Evolutionary conservation across 306 rosid genomes (phyloP), one percentile per base, ranked within the genome.

Genomic region (Pyrus pyrifolia): DNA sequence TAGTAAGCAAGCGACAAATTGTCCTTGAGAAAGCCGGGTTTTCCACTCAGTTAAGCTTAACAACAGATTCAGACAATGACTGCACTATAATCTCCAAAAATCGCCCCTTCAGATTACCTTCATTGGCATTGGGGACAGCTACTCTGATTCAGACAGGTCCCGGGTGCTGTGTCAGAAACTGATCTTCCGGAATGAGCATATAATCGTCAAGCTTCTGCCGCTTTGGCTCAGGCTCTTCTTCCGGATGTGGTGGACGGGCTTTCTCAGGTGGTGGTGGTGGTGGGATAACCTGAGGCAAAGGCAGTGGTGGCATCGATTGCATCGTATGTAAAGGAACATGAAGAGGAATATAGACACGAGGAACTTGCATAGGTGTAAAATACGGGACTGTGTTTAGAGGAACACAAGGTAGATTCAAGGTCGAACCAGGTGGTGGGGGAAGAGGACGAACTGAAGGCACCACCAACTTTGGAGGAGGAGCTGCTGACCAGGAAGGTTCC

Each of bases 241-340:
- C 97, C 9, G 97, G 99, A 38, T 88, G 97, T 1, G 97, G 99
- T 3, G 99, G 97, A 78, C 91, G 93, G 83, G 99, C 99, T 86
- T 92, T 97, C 25, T 95, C 99, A 6, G 97, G 99, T 31, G 92
- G 96, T 1, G 96, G 96, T 0, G 53, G 53, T 30, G 31, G 31
- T 14, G 53, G 98, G 84, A 89, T 46, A 53, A 97, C 99, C 30
- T 89, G 92, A 64, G 97, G 96, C 86, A 91, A 59, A 38, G 96
- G 99, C 5, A 96, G 96, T 25, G 86, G 96, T 22, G 90, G 93
- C 94, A 91, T 89, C 97, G 88, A 87, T 62, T 75, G 90, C 93
- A 90, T 11, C 17, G 77, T 71, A 22, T 91, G 84, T 51, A 88
- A 90, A 30, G 90, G 87, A 14, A 29, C 83, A 71, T 88, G 80